These are phyloP conservation scores for Aechmea fasciata DNA, from an alignment of 176 grass and related monocot genomes.

Conservation along the genomic window DNA sequence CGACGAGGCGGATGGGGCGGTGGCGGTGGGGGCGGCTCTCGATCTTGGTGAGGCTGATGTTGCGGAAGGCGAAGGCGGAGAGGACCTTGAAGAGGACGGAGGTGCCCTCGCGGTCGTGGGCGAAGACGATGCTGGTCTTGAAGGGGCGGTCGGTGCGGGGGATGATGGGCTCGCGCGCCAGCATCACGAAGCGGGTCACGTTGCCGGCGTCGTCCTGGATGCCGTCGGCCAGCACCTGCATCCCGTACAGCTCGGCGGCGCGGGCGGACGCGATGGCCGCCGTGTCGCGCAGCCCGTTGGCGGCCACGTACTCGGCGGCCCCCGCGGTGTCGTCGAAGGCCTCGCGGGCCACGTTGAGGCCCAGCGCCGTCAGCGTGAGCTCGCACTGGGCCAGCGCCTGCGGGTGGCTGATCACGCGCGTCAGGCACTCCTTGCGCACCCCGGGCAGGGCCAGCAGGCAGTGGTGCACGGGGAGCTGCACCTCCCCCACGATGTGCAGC, in stretches of 20 bases:
- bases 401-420: constrained; percentile 89
- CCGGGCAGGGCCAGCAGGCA: constrained; percentile 85
- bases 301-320: constrained; percentile 61
- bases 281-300: constrained; percentile 68
- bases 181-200: constrained; percentile 88
- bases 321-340: constrained; percentile 94
- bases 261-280: constrained; percentile 80
- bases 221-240: constrained; percentile 72
- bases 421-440: constrained; percentile 72
- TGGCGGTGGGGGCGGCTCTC: constrained; percentile 83
- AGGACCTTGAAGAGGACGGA: constrained; percentile 94
- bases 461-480: constrained; percentile 92
- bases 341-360: constrained; percentile 91
- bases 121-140: constrained; percentile 98
- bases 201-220: constrained; percentile 87
- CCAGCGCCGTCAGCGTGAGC: constrained; percentile 71
- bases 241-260: constrained; percentile 73
- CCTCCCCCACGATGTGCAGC: constrained; percentile 95
- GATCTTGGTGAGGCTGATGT: constrained; percentile 82
- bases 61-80: constrained; percentile 72
- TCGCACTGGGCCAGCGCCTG: constrained; percentile 95
- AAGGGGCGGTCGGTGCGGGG: constrained; percentile 84
- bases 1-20: constrained; percentile 77
- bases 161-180: constrained; percentile 81
- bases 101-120: constrained; percentile 66